Conservation (phyloP, 129 eudicot genomes). For the Ambrosia trifida region DNA sequence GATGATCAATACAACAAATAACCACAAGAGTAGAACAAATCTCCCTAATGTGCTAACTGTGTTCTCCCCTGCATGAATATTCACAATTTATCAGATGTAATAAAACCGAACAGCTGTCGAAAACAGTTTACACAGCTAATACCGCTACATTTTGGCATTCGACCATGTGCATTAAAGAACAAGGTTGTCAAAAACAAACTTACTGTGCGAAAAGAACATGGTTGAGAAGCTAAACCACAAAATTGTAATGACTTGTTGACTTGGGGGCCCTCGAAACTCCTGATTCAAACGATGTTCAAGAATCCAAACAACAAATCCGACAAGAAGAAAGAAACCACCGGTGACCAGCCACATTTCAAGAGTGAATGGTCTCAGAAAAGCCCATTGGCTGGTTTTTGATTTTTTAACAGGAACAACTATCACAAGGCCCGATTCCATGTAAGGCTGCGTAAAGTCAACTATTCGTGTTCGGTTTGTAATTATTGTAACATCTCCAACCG, state of each 20-base stretch:
- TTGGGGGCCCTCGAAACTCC: conserved; percentile 95
- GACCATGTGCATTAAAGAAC: background rate
- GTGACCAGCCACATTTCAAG: conserved; percentile 92
- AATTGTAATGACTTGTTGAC: conserved; percentile 76
- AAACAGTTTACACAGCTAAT: background rate
- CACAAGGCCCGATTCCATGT: conserved; percentile 93
- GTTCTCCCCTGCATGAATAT: conserved; percentile 59
- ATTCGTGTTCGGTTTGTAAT: conserved; percentile 77
- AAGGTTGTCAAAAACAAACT: background rate
- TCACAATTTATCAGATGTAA: background rate
- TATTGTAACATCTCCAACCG: conserved; percentile 90
- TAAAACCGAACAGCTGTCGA: background rate
- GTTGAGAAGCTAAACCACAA: conserved; percentile 98
- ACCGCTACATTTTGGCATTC: background rate
- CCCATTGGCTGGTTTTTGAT: conserved; percentile 76
- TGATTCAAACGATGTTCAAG: conserved; percentile 83
- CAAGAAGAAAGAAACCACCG: conserved; percentile 73
- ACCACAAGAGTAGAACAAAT: conserved; percentile 74
- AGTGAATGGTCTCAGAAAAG: conserved; percentile 86
- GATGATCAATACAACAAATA: conserved; percentile 74
- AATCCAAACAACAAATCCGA: conserved; percentile 94
- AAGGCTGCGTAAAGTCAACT: conserved; percentile 97
- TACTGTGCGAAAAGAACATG: conserved; percentile 98
- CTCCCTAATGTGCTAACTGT: conserved; percentile 85
- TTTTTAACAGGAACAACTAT: conserved; percentile 65